Evolutionary conservation across 2,329 filamentous ascomycete species (phyloP), one percentile per base, ranked within the genome.

Genomic region (Fusarium napiforme): DNA sequence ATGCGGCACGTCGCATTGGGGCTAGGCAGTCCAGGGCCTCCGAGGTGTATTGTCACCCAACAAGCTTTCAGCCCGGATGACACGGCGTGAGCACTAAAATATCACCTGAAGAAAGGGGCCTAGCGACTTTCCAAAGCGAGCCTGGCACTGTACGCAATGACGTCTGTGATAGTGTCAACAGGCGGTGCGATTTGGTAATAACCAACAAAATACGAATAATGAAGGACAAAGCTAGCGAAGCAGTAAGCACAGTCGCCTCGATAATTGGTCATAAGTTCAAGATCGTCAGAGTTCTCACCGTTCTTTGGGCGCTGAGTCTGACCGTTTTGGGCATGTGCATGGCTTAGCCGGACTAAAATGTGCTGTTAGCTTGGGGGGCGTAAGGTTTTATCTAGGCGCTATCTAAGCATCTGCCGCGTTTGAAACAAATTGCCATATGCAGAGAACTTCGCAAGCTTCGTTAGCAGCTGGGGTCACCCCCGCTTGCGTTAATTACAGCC

Each of bases 61-160:
- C 67, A 65, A 69, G 37, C 66, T 53, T 70, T 65, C 40, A 43
- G 45, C 42, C n/a, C 49, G 56, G 65, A 26, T 36, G 7, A 15
- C 18, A 65, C 40, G 42, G 50, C n/a, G 64, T 70, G 40, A 69
- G 67, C 67, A 47, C 67, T 69, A 70, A 70, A 15, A 40, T 40
- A 42, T 47, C n/a, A 69, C 46, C 14, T 40, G 11, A 21, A 16
- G 16, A 39, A 70, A 65, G 7, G 21, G 18, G 47, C 39, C 32
- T 64, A 59, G 67, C 26, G 3, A 30, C 8, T 34, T 43, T 32
- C 37, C 39, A n/a, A 55, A 39, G n/a, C n/a, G 14, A 59, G 46
- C 16, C 5, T 28, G 47, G 34, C 26, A 34, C 16, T 16, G 21
- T 16, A 45, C 18, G 21, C 15, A n/a, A 53, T 69, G 65, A 65